Evolutionary conservation across 176 grass and related monocot species (phyloP), one percentile per base, ranked within the genome.

Genomic region (Pontederia paniculata): DNA sequence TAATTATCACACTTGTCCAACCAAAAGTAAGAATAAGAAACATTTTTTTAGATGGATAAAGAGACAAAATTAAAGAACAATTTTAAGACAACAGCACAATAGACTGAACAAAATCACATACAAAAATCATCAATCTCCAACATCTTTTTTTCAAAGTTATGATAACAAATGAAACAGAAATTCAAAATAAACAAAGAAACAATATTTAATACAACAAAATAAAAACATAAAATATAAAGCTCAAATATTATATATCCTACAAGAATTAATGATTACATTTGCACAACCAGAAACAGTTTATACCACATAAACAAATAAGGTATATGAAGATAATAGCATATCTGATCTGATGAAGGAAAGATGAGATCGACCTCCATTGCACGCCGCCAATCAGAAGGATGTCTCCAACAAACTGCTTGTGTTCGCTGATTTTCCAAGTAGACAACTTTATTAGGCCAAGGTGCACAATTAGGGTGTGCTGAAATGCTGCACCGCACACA

Each of bases 361-460:
- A 70, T 58, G 44, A 70, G 54, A 70, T 70, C 21, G 67, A 70
- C 67, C 67, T 58, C 54, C 54, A 48, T 70, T 42, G 57, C 67
- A 58, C 47, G 53, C 9, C 23, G 67, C 67, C 67, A 70, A 49
- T 70, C 67, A 70, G 23, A 14, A 41, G 67, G 18, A 70, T 70
- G 67, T 22, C 45, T 70, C 67, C 67, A 70, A 19, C 67, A 70
- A 70, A 70, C 21, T 11, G 54, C 53, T 70, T 23, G 54, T 17
- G 54, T 54, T 48, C 54, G 53, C 58, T 17, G 21, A 57, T 58
- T 57, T 70, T 45, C 58, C 20, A 70, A 46, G 42, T 20, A 57
- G 23, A 49, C 19, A 3, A 58, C 54, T 48, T 57, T 10, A 13
- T 18, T 45, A 48, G 67, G 67, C 67, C 67, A 70, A 25, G 67